These are phyloP conservation scores for Irpex sp. DNA, from an alignment of 1,284 basidiomycete species.

Conservation along the genomic window DNA sequence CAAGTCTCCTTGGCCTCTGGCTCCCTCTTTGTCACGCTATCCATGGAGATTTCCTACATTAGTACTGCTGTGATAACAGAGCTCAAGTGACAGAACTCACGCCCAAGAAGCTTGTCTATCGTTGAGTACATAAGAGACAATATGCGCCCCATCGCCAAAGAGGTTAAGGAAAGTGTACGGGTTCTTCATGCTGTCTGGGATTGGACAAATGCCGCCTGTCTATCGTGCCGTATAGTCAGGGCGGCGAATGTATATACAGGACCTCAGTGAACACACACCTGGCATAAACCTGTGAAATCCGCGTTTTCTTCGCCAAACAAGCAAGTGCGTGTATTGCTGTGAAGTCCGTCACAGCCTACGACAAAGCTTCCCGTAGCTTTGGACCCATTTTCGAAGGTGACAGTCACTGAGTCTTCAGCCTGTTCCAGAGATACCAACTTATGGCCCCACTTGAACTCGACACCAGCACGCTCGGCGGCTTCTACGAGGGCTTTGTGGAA, in stretches of 20 bases:
- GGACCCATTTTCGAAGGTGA: conserved; percentile 35
- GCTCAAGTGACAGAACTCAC: conserved; percentile 22
- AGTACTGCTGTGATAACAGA: not conserved
- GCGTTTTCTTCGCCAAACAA: conserved; percentile 39
- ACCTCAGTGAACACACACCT: conserved; percentile 26
- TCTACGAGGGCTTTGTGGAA: conserved; percentile 33
- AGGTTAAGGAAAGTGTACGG: conserved; percentile 28
- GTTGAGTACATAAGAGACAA: conserved; percentile 36
- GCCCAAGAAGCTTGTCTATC: conserved; percentile 36
- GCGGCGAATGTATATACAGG: not conserved
- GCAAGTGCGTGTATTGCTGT: conserved; percentile 36
- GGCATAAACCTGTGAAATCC: conserved; percentile 37
- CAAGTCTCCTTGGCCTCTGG: conserved; percentile 40
- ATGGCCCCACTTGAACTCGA: conserved; percentile 35
- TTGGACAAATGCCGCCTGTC: conserved; percentile 34
- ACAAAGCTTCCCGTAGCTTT: conserved; percentile 37
- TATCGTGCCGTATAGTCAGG: conserved; percentile 10
- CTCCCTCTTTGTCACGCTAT: conserved; percentile 35
- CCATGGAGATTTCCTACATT: not conserved
- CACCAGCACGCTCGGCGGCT: conserved; percentile 30
- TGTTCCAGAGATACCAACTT: conserved; percentile 33
- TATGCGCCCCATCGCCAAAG: conserved; percentile 34
- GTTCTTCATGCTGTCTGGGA: conserved; percentile 17
- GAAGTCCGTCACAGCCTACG: conserved; percentile 45
- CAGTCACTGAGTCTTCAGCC: conserved; percentile 29